Percentiles rank a stretch among this genome's conserved stretches.
These are phyloP conservation scores for Aspergillus fumigatus DNA, from an alignment of 2,329 filamentous ascomycete genomes.

Conservation along the genomic window DNA sequence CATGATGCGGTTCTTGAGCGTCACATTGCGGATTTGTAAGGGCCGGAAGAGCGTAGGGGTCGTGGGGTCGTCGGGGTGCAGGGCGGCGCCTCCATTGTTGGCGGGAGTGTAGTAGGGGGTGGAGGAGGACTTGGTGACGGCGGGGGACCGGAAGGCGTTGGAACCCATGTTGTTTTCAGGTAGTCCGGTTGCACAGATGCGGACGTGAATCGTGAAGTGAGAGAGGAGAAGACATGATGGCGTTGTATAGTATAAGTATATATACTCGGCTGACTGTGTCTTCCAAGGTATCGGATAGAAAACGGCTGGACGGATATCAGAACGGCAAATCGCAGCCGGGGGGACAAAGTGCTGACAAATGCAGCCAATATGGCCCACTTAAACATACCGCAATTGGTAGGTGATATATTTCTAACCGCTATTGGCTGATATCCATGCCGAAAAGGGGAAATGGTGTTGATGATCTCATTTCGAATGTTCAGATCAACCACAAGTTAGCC, in stretches of 20 bases:
- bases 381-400: neutral
- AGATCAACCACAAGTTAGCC: neutral
- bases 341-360: neutral
- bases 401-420: neutral
- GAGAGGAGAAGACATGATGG: neutral
- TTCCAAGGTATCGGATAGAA: neutral
- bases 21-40: slow-evolving; percentile 51
- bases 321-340: neutral
- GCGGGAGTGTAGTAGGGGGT: slow-evolving; percentile 35
- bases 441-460: neutral
- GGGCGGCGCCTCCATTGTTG: slow-evolving; percentile 33
- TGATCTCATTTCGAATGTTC: neutral
- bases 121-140: slow-evolving; percentile 1
- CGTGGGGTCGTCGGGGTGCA: slow-evolving; percentile 29
- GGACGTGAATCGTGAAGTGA: too few relatives aligned
- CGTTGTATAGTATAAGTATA: neutral
- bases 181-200: neutral
- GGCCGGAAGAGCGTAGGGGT: slow-evolving; percentile 55
- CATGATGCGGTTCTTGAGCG: slow-evolving; percentile 62
- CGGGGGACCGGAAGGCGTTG: slow-evolving; percentile 5
- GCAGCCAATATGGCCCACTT: neutral
- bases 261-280: neutral
- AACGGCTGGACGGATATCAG: neutral
- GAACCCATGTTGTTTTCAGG: slow-evolving; percentile 7
- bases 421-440: neutral